A percentile compares a stretch with the other conserved stretches of the same genome.
phyloP scores from a whole-genome alignment of 2,329 filamentous ascomycete genomes.

The Paramyrothecium sp. region DNA sequence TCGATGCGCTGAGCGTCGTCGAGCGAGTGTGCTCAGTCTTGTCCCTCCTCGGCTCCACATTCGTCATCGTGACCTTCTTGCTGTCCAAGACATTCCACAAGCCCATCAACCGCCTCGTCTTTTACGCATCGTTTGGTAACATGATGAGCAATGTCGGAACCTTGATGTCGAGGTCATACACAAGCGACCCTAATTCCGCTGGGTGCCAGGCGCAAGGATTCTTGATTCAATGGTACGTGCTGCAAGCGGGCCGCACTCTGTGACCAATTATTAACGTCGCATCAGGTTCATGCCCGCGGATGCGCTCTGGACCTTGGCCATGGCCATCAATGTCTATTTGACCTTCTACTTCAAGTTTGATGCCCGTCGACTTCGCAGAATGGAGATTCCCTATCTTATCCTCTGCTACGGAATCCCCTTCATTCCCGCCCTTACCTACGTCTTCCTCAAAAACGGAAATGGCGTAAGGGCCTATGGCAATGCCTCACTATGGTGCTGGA shows the following conservation, averaged over 20 bases:
- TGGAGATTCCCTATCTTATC: slow-evolving; percentile 67
- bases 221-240: slow-evolving; percentile 68
- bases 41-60: slow-evolving; percentile 64
- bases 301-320: slow-evolving; percentile 70
- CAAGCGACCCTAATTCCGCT: slow-evolving; percentile 40
- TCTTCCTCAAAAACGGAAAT: slow-evolving; percentile 55
- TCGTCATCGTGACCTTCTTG: slow-evolving; percentile 69
- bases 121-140: slow-evolving; percentile 78
- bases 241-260: not conserved
- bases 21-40: slow-evolving; percentile 64
- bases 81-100: slow-evolving; percentile 67
- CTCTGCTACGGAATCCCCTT: slow-evolving; percentile 69
- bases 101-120: slow-evolving; percentile 76
- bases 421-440: slow-evolving; percentile 59
- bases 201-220: slow-evolving; percentile 67
- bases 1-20: not conserved
- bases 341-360: slow-evolving; percentile 73
- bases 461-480: slow-evolving; percentile 63
- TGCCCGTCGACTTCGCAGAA: slow-evolving; percentile 54
- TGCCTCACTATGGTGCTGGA: slow-evolving; percentile 79
- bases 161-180: slow-evolving; percentile 59
- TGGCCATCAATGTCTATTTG: slow-evolving; percentile 78
- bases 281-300: slow-evolving; percentile 72
- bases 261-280: slow-evolving; percentile 5
- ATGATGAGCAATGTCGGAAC: slow-evolving; percentile 70